These are phyloP conservation scores for Arthrobotrys megalospora DNA, from an alignment of 2,329 filamentous ascomycete genomes.

Conservation along the genomic window DNA sequence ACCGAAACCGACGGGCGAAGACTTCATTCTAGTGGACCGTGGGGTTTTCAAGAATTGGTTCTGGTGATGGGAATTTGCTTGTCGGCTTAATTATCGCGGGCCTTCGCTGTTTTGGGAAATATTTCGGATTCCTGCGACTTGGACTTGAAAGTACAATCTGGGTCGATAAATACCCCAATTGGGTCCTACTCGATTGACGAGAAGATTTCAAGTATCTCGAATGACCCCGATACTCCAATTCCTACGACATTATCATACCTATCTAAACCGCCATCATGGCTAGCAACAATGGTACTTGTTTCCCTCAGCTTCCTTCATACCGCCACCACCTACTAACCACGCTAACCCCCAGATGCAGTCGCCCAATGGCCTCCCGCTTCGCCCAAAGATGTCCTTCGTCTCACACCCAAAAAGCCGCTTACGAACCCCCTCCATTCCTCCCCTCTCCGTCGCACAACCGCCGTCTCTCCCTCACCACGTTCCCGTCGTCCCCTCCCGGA, in stretches of 20 bases:
- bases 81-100: not conserved
- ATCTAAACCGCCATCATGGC: constrained; percentile 44
- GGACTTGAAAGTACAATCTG: too few relatives aligned
- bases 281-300: constrained; percentile 54
- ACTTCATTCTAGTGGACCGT: too few relatives aligned
- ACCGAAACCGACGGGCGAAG: too few relatives aligned
- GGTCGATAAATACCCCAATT: constrained; percentile 28
- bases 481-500: constrained; percentile 63
- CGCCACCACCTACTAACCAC: not conserved
- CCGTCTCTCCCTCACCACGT: constrained; percentile 66
- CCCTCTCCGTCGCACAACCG: constrained; percentile 72
- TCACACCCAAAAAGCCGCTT: constrained; percentile 63
- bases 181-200: not conserved
- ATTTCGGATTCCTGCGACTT: constrained; percentile 8
- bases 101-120: constrained; percentile 13
- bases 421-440: constrained; percentile 76
- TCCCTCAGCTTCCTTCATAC: not conserved
- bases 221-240: constrained; percentile 19
- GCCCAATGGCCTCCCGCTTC: constrained; percentile 76
- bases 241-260: not conserved
- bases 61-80: constrained; percentile 3
- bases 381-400: constrained; percentile 75
- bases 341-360: constrained; percentile 28
- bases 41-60: not conserved
- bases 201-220: not conserved